Evolutionary conservation across 139 green algal genomes (phyloP).

Genomic region (Edaphochlamys debaryana): DNA sequence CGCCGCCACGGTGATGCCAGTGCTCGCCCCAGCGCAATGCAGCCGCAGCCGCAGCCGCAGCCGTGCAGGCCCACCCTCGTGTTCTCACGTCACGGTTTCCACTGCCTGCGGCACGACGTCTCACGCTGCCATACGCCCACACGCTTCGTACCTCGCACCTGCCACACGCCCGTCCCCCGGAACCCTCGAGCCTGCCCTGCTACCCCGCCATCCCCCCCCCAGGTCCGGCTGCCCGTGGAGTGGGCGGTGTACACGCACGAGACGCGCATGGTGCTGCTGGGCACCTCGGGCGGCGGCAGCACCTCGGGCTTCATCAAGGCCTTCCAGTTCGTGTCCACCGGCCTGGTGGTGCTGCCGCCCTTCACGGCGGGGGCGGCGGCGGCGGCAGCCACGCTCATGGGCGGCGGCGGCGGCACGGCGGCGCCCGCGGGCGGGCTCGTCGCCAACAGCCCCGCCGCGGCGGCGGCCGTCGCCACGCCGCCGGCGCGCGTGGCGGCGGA

Average conservation of each 20-base stretch:
- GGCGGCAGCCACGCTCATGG: not conserved
- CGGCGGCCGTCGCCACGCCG: slow-evolving; percentile 23
- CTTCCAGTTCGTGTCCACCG: slow-evolving; percentile 64
- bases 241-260: slow-evolving; percentile 65
- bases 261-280: slow-evolving; percentile 67
- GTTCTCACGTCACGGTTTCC: too few species aligned
- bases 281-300: slow-evolving; percentile 15
- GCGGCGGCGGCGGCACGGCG: slow-evolving; percentile 12
- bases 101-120: too few species aligned
- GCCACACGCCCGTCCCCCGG: too few species aligned
- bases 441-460: not conserved
- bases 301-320: slow-evolving; percentile 27
- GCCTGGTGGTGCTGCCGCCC: slow-evolving; percentile 64
- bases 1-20: too few species aligned
- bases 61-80: too few species aligned
- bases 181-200: too few species aligned
- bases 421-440: too few species aligned
- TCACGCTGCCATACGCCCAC: too few species aligned
- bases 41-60: too few species aligned
- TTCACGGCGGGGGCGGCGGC: slow-evolving; percentile 51
- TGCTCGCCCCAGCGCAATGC: too few species aligned
- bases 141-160: too few species aligned
- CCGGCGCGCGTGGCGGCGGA: not conserved
- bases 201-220: too few species aligned
- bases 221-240: slow-evolving; percentile 25